Evolutionary conservation across 345 rosid species (phyloP).

Genomic region (Aegle marmelos): DNA sequence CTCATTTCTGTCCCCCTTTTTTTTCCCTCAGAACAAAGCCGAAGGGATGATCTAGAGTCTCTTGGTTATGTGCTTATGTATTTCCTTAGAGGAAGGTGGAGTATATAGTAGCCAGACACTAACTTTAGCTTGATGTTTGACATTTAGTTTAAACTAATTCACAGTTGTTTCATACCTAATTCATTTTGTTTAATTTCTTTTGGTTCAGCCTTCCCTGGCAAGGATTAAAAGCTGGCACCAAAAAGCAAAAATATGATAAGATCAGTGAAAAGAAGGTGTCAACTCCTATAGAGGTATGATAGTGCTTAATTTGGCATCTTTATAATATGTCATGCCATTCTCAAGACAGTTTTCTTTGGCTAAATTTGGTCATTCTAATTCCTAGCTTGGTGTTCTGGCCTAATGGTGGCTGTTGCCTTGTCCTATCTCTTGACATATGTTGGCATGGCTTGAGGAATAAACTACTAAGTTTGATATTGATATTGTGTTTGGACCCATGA

Average conservation of each 20-base stretch:
- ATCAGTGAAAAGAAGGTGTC: slow-evolving; percentile 88
- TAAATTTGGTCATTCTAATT: background rate
- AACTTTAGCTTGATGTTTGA: slow-evolving; percentile 9
- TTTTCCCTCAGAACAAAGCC: slow-evolving; percentile 68
- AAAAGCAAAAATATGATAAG: slow-evolving; percentile 84
- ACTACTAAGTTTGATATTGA: background rate
- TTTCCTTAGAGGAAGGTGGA: slow-evolving; percentile 81
- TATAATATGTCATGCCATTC: background rate
- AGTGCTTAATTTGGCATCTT: background rate
- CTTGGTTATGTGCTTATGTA: slow-evolving; percentile 91
- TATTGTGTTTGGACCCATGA: background rate
- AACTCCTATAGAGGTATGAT: slow-evolving; percentile 70
- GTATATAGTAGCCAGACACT: slow-evolving; percentile 8
- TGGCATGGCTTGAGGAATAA: background rate
- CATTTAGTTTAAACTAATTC: background rate
- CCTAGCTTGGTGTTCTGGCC: background rate
- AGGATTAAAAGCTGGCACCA: slow-evolving; percentile 82
- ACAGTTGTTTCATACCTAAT: slow-evolving; percentile 12
- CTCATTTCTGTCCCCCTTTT: background rate
- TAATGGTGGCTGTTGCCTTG: slow-evolving; percentile 8
- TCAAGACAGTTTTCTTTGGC: background rate
- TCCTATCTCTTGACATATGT: background rate
- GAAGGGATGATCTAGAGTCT: slow-evolving; percentile 92
- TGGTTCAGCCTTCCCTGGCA: slow-evolving; percentile 83
- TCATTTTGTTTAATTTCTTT: slow-evolving; percentile 15